These are phyloP conservation scores for Acorus gramineus DNA, from an alignment of 106 monocot genomes.

Conservation along the genomic window DNA sequence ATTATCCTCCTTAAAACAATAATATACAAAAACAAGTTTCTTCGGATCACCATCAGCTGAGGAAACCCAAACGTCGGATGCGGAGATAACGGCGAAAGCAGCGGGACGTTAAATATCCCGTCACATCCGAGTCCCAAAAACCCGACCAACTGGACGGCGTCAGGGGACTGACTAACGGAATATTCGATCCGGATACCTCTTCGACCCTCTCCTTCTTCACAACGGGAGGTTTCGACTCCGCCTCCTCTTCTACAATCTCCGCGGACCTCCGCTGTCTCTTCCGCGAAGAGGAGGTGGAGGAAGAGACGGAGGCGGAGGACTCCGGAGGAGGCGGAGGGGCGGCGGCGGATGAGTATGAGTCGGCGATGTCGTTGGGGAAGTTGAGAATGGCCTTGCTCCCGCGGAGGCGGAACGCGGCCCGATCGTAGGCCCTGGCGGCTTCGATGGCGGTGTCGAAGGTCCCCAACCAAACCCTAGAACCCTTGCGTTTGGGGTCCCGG, in stretches of 20 bases:
- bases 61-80: neutral
- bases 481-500: slow-evolving; percentile 27
- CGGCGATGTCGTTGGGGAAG: slow-evolving; percentile 44
- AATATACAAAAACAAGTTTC: too few relatives aligned
- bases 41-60: neutral
- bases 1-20: too few relatives aligned
- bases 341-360: neutral
- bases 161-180: neutral
- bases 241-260: too few relatives aligned
- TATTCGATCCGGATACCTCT: neutral
- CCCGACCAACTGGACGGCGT: neutral
- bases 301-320: neutral
- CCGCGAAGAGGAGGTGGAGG: neutral
- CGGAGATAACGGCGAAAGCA: slow-evolving; percentile 1
- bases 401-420: slow-evolving; percentile 52
- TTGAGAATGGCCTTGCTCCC: slow-evolving; percentile 59
- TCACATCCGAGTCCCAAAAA: neutral
- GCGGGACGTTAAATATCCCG: slow-evolving; percentile 1
- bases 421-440: slow-evolving; percentile 56
- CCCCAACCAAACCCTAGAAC: slow-evolving; percentile 33
- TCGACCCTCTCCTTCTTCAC: neutral
- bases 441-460: slow-evolving; percentile 57
- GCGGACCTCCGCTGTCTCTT: neutral
- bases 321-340: neutral
- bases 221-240: neutral